Conservation (phyloP, 83 land plant species). For the Diphasiastrum complanatum region DNA sequence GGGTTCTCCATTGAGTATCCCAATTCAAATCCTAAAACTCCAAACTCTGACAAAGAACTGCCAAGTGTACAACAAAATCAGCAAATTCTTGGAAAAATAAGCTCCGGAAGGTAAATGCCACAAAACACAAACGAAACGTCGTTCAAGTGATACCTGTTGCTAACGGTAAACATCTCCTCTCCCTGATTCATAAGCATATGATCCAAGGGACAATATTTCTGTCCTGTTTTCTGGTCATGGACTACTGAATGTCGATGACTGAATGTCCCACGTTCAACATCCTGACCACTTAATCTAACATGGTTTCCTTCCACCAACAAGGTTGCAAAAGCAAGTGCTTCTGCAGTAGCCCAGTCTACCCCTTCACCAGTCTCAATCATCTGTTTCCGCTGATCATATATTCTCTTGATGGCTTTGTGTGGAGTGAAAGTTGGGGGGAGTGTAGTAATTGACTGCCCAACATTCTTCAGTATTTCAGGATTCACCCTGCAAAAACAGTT, state of each 20-base stretch:
- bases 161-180: conserved; percentile 93
- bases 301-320: conserved; percentile 87
- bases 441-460: conserved; percentile 75
- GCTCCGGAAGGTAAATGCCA: not conserved
- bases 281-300: conserved; percentile 94
- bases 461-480: conserved; percentile 82
- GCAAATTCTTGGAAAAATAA: not conserved
- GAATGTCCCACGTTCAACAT: conserved; percentile 97
- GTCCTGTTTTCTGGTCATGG: conserved; percentile 91
- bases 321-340: conserved; percentile 96
- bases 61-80: conserved; percentile 2
- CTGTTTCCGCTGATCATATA: conserved; percentile 69
- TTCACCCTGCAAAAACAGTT: conserved; percentile 62
- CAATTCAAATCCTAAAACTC: conserved; percentile 93
- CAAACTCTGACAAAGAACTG: conserved; percentile 98
- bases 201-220: conserved; percentile 74
- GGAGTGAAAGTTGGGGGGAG: conserved; percentile 75
- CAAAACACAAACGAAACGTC: not conserved
- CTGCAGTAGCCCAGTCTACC: conserved; percentile 93
- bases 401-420: conserved; percentile 72
- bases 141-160: conserved; percentile 68
- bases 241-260: conserved; percentile 88
- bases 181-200: conserved; percentile 80
- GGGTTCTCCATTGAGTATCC: conserved; percentile 99
- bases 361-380: conserved; percentile 96